Evolutionary conservation across 345 rosid species (phyloP).

Genomic region (Brassica cretica): DNA sequence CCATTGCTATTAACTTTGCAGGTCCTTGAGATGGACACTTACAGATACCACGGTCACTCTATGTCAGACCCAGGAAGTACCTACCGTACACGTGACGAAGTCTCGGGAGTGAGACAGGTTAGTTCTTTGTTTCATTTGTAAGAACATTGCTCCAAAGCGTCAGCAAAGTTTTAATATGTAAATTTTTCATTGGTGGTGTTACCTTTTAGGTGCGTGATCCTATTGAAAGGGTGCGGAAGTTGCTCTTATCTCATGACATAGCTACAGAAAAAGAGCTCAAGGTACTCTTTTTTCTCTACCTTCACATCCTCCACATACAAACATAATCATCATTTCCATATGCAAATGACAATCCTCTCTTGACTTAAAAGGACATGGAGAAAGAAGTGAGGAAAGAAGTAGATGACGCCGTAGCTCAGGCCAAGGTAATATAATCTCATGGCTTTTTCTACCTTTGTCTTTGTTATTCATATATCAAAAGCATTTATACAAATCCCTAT

Average conservation of each 20-base stretch:
- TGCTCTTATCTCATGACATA: slow-evolving; percentile 71
- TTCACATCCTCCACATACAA: not conserved
- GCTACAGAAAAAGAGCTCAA: slow-evolving; percentile 97
- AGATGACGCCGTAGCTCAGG: slow-evolving; percentile 90
- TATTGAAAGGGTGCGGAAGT: slow-evolving; percentile 81
- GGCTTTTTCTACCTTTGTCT: not conserved
- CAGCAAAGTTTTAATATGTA: not conserved
- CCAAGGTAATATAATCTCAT: slow-evolving; percentile 56
- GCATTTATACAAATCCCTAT: not conserved
- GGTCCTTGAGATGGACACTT: slow-evolving; percentile 99
- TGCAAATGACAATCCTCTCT: slow-evolving; percentile 7
- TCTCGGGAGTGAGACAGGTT: slow-evolving; percentile 93
- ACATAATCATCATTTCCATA: not conserved
- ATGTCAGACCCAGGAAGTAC: slow-evolving; percentile 99
- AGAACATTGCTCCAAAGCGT: not conserved
- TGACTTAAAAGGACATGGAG: slow-evolving; percentile 70
- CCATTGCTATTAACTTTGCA: slow-evolving; percentile 27
- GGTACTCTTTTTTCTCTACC: slow-evolving; percentile 45
- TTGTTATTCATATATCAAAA: not conserved
- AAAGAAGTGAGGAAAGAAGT: slow-evolving; percentile 90
- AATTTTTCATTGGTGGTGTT: not conserved
- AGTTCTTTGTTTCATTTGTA: slow-evolving; percentile 14
- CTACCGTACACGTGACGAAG: slow-evolving; percentile 98
- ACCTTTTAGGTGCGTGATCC: slow-evolving; percentile 89
- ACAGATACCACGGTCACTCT: slow-evolving; percentile 98